Evolutionary conservation across 1,284 basidiomycete species (phyloP).

Genomic region (Ceratobasidium sp.): DNA sequence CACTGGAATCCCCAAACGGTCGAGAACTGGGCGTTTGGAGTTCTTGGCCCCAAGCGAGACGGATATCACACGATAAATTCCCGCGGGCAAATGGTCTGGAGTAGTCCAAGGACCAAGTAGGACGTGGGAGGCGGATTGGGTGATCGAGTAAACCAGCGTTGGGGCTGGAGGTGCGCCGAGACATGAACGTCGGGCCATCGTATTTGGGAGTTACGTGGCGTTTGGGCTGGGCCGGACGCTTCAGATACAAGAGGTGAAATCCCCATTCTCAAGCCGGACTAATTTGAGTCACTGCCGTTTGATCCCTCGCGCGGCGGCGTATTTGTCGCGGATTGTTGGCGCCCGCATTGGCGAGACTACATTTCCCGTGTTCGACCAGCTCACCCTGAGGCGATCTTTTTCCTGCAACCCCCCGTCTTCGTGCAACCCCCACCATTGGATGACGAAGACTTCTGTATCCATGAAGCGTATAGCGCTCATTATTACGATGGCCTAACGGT

Average conservation of each 20-base stretch:
- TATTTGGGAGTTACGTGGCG: constrained; percentile 92
- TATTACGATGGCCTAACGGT: constrained; percentile 92
- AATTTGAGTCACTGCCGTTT: constrained; percentile 73
- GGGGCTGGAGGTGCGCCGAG: constrained; percentile 82
- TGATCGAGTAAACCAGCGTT: no score
- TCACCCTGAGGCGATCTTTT: constrained; percentile 89
- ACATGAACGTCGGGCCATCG: constrained; percentile 89
- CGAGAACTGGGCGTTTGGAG: no score
- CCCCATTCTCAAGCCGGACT: constrained; percentile 76
- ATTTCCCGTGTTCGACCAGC: constrained; percentile 73
- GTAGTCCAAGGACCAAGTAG: constrained; percentile 62
- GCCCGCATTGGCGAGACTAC: constrained; percentile 79
- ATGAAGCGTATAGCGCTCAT: constrained; percentile 86
- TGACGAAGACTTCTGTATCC: constrained; percentile 70
- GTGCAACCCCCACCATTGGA: constrained; percentile 75
- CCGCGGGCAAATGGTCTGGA: constrained; percentile 80
- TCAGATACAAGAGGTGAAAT: constrained; percentile 5
- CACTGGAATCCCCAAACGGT: no score
- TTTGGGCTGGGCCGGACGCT: constrained; percentile 81
- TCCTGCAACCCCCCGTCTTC: constrained; percentile 94
- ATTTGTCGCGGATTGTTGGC: constrained; percentile 88
- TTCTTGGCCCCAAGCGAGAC: constrained; percentile 68
- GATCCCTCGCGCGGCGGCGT: constrained; percentile 63
- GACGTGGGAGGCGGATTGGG: no score
- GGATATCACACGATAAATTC: constrained; percentile 88